These are phyloP conservation scores for Xenosphaeropsis pyriputrescens DNA, from an alignment of 2,329 filamentous ascomycete genomes.

Conservation along the genomic window DNA sequence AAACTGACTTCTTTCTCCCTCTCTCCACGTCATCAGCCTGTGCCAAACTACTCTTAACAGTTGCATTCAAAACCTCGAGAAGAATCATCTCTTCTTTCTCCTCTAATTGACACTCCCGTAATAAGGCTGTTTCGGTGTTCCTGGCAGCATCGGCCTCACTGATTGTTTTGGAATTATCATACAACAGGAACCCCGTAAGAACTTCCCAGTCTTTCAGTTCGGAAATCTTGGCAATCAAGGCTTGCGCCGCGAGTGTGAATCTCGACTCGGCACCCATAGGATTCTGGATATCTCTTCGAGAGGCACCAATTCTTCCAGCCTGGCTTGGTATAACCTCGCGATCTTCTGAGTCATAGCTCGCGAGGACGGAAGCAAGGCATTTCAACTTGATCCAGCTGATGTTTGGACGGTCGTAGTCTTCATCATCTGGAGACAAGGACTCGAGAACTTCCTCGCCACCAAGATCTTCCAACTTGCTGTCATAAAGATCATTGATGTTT, in stretches of 20 bases:
- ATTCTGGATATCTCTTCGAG: conserved; percentile 30
- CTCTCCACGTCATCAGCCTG: conserved; percentile 52
- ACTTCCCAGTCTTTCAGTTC: conserved; percentile 81
- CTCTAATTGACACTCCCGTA: conserved; percentile 12
- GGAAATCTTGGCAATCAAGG: conserved; percentile 66
- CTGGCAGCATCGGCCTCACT: conserved; percentile 55
- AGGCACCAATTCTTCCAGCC: conserved; percentile 22
- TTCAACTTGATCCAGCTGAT: conserved; percentile 86
- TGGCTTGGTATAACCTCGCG: conserved; percentile 38
- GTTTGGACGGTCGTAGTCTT: conserved; percentile 63
- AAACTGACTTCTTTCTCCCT: conserved; percentile 29
- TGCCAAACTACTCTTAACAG: conserved; percentile 60
- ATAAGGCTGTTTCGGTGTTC: conserved; percentile 41
- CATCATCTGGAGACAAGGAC: conserved; percentile 55
- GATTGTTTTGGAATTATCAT: conserved; percentile 65
- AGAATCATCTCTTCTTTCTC: conserved; percentile 63
- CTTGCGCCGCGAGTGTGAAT: conserved; percentile 74
- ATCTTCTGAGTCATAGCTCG: conserved; percentile 63
- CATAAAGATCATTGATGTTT: conserved; percentile 70
- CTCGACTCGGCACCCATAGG: conserved; percentile 60
- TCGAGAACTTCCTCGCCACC: conserved; percentile 70
- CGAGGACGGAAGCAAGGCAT: conserved; percentile 70
- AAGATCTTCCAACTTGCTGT: conserved; percentile 68
- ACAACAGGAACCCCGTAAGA: conserved; percentile 78
- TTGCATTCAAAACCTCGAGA: conserved; percentile 72